Evolutionary conservation across 1,284 basidiomycete genomes (phyloP), one percentile per base, ranked within the genome.

Genomic region (Puccinia horiana): DNA sequence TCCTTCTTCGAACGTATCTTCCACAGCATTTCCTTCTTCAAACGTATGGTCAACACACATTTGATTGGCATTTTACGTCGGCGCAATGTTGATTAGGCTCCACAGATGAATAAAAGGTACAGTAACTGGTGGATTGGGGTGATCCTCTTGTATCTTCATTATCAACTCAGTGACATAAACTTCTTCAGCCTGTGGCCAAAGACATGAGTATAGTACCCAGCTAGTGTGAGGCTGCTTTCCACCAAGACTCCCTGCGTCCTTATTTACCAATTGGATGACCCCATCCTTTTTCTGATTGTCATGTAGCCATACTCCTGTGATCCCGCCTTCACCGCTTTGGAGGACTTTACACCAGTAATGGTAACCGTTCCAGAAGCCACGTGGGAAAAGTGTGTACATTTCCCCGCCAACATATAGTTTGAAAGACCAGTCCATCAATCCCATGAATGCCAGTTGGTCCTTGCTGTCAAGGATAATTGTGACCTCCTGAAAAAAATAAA

Each of bases 341-440:
- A 29, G 56, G 56, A 67, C 63, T 42, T 67, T 67, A 40, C 63
- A 67, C 63, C 63, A 67, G 35, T 67, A 67, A 35, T 67, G 63
- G 16, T 2, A 8, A 18, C n/a, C 18, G 9, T 20, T 9, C 63
- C 63, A 67, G 35, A 9, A 67, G 32, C 63, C 63, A n/a, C 63
- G 35, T 11, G 63, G 9, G 35, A 67, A 8, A 2, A 67, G 29
- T 3, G 32, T 67, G 35, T 67, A 67, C 11, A 26, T 20, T n/a
- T 12, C 9, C 2, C 63, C 63, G 2, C 40, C 40, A 9, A 67
- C n/a, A n/a, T n/a, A n/a, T n/a, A n/a, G n/a, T n/a, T n/a, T n/a
- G n/a, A n/a, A n/a, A 32, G 63, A 23, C 35, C 32, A 67, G 23
- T 4, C 2, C 35, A 26, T 29, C 12, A 1, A 3, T 2, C 20